Evolutionary conservation across 208 protist species (phyloP), one percentile per base, ranked within the genome.

Genomic region (Willaertia magna): DNA sequence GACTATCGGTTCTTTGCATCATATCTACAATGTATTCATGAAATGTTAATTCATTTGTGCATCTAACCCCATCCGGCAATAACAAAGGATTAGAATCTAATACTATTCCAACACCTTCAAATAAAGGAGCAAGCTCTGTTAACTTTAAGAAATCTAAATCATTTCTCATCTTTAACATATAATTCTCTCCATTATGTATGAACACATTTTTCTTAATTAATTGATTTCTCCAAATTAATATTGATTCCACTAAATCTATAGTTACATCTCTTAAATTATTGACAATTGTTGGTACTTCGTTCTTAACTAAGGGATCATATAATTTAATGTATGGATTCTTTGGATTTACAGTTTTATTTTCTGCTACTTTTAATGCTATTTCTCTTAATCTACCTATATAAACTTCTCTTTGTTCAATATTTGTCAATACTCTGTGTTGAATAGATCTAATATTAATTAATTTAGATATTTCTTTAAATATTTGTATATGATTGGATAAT

Each of bases 131-230:
- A 34, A 81, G 26, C 34, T 47, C 43, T 46, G 43, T 81, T 9
- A 81, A 4, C 43, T 81, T 81, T 34, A 81, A 81, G 34, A 81
- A 81, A n/a, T 81, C 76, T 0, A 49, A n/a, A 51, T 81, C 76
- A 51, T 51, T 51, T 81, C 44, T 26, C 76, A 81, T 81, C n/a
- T 81, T 81, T 0, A 81, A 18, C 43, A 81, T 51, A 14, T 81
- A 81, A 20, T 81, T 81, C n/a, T 81, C n/a, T 51, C 43, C 40
- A 12, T 81, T 81, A 11, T 51, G 51, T 20, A 51, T 7, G 51
- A 81, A 81, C 18, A 40, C 43, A n/a, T 9, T 34, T 30, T 51
- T 81, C 26, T 40, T 81, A 6, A 43, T 46, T 6, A 81, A n/a
- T 30, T 81, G 20, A 81, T 42, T 40, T 39, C 76, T 46, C 76